These are phyloP conservation scores for Cairneyella variabilis DNA, from an alignment of 495 filamentous ascomycete genomes.

Conservation along the genomic window DNA sequence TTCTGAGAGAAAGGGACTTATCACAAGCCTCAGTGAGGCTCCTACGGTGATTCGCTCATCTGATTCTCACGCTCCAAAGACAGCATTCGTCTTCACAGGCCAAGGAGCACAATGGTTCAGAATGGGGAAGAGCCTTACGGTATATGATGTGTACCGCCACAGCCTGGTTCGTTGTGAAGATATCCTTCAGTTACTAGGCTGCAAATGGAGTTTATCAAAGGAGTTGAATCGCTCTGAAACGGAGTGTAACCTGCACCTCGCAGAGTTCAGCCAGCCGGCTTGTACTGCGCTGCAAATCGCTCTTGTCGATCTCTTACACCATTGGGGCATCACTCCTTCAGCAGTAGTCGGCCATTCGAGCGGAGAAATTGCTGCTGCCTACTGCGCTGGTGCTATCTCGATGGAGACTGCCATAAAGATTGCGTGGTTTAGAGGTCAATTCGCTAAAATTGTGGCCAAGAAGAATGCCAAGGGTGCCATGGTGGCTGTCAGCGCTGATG, in stretches of 20 bases:
- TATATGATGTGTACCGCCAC: not conserved
- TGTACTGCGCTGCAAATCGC: slow-evolving; percentile 53
- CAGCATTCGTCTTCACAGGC: slow-evolving; percentile 22
- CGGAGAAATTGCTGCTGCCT: slow-evolving; percentile 60
- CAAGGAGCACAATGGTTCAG: slow-evolving; percentile 45
- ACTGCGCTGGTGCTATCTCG: slow-evolving; percentile 43
- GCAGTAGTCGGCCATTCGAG: slow-evolving; percentile 62
- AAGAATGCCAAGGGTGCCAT: not conserved
- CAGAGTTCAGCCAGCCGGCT: slow-evolving; percentile 46
- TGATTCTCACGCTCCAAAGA: not conserved
- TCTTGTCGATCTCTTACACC: slow-evolving; percentile 48
- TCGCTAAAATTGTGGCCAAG: not conserved
- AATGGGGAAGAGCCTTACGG: slow-evolving; percentile 51
- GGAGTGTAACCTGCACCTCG: slow-evolving; percentile 31
- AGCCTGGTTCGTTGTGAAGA: not conserved
- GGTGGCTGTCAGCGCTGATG: not conserved
- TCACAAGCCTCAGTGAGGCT: not conserved
- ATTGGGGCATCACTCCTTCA: slow-evolving; percentile 48
- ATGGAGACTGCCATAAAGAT: slow-evolving; percentile 51
- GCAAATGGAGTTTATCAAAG: not conserved
- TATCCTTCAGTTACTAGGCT: not conserved
- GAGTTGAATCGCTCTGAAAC: not conserved
- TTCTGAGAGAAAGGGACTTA: not conserved
- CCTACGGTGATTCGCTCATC: not conserved
- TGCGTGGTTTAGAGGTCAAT: slow-evolving; percentile 41